A percentile compares a stretch with the other conserved stretches of the same genome.
These are phyloP conservation scores for Saccharomycopsis lassenensis DNA, from an alignment of 805 yeast genomes.

Conservation along the genomic window DNA sequence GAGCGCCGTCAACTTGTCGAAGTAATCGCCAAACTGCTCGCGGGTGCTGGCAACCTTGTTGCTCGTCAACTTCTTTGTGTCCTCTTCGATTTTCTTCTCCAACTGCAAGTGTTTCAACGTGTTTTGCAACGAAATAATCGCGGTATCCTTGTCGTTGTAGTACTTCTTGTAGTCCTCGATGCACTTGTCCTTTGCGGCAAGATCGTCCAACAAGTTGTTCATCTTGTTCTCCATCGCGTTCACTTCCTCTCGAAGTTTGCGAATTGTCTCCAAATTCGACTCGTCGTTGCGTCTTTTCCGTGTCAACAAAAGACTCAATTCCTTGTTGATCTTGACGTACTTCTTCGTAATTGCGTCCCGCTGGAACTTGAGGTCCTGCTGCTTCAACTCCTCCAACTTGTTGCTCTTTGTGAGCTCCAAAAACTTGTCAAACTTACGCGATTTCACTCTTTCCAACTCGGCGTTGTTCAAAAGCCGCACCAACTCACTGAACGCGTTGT, in stretches of 20 bases:
- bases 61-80: no score
- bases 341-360: neutral
- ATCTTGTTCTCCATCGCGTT: conserved; percentile 9
- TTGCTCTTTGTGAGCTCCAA: conserved; percentile 8
- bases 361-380: conserved; percentile 9
- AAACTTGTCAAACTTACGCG: conserved; percentile 4
- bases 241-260: conserved; percentile 16
- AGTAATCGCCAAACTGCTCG: no score
- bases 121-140: conserved; percentile 5
- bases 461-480: conserved; percentile 8
- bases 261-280: conserved; percentile 2
- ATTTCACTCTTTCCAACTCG: conserved; percentile 9
- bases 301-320: neutral
- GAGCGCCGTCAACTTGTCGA: no score
- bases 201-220: neutral
- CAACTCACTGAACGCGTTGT: conserved; percentile 12
- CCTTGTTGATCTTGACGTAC: neutral
- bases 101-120: conserved; percentile 1
- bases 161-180: neutral
- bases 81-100: conserved; percentile 2
- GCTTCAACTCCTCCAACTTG: conserved; percentile 8
- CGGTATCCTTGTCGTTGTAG: conserved; percentile 8
- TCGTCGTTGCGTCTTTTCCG: no score
- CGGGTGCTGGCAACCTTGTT: neutral
- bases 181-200: neutral